A percentile compares a stretch with the other conserved stretches of the same genome.
These are phyloP conservation scores for Diaporthe longicolla DNA, from an alignment of 2,329 filamentous ascomycete species.

Conservation along the genomic window DNA sequence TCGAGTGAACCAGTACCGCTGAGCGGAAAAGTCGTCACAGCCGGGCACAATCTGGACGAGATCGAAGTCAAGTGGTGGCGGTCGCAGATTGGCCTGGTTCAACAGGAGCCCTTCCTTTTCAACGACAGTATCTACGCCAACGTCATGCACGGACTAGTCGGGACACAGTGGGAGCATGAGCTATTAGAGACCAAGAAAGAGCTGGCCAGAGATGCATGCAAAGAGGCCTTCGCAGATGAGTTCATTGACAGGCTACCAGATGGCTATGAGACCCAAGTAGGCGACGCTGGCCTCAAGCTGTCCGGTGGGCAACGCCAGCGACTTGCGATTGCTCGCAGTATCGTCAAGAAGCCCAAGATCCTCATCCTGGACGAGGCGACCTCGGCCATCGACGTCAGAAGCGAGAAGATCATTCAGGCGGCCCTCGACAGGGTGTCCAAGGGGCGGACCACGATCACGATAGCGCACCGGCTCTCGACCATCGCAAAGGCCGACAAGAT, in stretches of 20 bases:
- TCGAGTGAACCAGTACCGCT: conserved; percentile 57
- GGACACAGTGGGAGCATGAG: conserved; percentile 56
- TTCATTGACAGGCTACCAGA: conserved; percentile 76
- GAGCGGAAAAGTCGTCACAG: conserved; percentile 36
- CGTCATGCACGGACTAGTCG: conserved; percentile 64
- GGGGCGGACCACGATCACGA: conserved; percentile 73
- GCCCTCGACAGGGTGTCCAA: conserved; percentile 68
- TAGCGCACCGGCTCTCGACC: conserved; percentile 81
- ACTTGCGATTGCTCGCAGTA: conserved; percentile 73
- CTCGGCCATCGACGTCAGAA: conserved; percentile 61
- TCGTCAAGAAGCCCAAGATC: conserved; percentile 72
- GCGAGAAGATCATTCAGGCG: conserved; percentile 65
- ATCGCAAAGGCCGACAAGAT: conserved; percentile 85
- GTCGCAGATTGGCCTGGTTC: conserved; percentile 60
- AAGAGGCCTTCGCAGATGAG: conserved; percentile 77
- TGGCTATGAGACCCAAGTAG: conserved; percentile 81
- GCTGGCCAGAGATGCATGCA: conserved; percentile 74
- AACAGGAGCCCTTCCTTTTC: conserved; percentile 61
- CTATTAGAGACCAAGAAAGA: conserved; percentile 61
- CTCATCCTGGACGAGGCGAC: conserved; percentile 78
- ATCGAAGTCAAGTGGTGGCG: conserved; percentile 74
- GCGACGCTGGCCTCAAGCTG: conserved; percentile 82
- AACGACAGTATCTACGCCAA: conserved; percentile 67
- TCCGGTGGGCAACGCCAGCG: conserved; percentile 75
- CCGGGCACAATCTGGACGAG: conserved; percentile 65